These are phyloP conservation scores for Acanthamoeba healyi DNA, from an alignment of 208 protist species.

Conservation along the genomic window DNA sequence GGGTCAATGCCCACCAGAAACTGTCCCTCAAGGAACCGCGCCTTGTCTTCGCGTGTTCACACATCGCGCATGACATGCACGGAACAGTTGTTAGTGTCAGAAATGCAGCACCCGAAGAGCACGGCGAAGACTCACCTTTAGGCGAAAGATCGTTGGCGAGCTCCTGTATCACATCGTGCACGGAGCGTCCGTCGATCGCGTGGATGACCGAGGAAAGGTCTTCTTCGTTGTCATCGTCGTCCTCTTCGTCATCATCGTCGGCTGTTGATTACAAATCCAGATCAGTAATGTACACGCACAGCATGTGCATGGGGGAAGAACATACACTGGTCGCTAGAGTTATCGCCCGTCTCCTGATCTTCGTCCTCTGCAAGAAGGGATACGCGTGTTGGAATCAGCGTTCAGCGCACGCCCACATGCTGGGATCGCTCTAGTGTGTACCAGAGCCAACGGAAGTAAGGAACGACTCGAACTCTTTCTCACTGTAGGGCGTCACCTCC, in stretches of 20 bases:
- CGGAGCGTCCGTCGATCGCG: not conserved
- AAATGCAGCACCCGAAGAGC: not conserved
- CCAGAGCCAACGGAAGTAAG: not conserved
- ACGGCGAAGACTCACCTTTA: no score
- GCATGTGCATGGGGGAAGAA: no score
- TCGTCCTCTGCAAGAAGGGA: no score
- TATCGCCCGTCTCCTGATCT: no score
- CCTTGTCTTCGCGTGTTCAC: not conserved
- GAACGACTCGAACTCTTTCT: not conserved
- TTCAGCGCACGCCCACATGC: no score
- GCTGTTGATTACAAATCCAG: no score
- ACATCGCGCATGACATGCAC: not conserved
- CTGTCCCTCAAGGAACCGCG: not conserved
- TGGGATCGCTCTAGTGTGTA: no score
- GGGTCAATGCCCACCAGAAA: constrained; percentile 16
- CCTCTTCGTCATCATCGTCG: not conserved
- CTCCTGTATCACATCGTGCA: not conserved
- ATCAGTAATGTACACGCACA: no score
- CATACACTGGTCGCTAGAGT: no score
- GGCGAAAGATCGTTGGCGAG: not conserved
- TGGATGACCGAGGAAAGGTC: constrained; percentile 4
- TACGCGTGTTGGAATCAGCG: no score
- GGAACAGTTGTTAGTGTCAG: not conserved
- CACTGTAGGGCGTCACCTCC: not conserved
- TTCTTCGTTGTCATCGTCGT: not conserved